A percentile compares a stretch with the other conserved stretches of the same genome.
These are phyloP conservation scores for Thermothielavioides terrestris DNA, from an alignment of 495 filamentous ascomycete genomes.

Conservation along the genomic window DNA sequence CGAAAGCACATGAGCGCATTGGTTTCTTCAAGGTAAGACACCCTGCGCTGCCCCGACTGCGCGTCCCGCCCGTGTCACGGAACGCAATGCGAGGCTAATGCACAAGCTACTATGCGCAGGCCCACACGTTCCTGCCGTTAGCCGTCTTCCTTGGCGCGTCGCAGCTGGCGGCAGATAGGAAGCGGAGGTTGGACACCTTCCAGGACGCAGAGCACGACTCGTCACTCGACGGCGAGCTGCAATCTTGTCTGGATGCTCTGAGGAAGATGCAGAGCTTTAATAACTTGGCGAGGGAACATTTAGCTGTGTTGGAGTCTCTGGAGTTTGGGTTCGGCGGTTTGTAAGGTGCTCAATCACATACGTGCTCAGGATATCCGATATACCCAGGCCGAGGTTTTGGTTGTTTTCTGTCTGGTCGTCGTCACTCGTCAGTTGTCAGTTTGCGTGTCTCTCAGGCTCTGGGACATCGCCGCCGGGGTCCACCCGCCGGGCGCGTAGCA, in stretches of 20 bases:
- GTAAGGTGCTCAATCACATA: background rate
- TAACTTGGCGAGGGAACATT: slow-evolving; percentile 19
- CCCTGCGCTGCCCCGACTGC: background rate
- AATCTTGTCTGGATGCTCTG: slow-evolving; percentile 19
- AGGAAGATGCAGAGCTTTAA: slow-evolving; percentile 25
- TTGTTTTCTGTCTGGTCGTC: background rate
- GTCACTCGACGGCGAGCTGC: slow-evolving; percentile 5
- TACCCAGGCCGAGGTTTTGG: background rate
- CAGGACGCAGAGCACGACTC: background rate
- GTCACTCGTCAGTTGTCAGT: too few species aligned
- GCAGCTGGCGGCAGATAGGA: slow-evolving; percentile 4
- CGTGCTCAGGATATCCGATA: background rate
- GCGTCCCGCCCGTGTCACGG: background rate
- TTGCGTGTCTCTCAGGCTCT: background rate
- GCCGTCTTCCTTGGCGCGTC: slow-evolving; percentile 18
- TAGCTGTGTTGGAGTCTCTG: slow-evolving; percentile 14
- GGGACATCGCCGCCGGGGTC: background rate
- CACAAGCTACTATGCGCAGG: slow-evolving; percentile 3
- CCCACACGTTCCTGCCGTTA: slow-evolving; percentile 24
- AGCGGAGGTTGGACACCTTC: background rate
- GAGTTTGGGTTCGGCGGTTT: slow-evolving; percentile 7
- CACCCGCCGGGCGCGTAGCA: slow-evolving; percentile 1
- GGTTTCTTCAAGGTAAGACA: slow-evolving; percentile 36
- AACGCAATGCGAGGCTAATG: slow-evolving; percentile 4
- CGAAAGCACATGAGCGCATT: slow-evolving; percentile 35